Percentiles rank a stretch among this genome's conserved stretches.
Conservation (phyloP, 2,329 filamentous ascomycete species). For the Colletotrichum caudatum region DNA sequence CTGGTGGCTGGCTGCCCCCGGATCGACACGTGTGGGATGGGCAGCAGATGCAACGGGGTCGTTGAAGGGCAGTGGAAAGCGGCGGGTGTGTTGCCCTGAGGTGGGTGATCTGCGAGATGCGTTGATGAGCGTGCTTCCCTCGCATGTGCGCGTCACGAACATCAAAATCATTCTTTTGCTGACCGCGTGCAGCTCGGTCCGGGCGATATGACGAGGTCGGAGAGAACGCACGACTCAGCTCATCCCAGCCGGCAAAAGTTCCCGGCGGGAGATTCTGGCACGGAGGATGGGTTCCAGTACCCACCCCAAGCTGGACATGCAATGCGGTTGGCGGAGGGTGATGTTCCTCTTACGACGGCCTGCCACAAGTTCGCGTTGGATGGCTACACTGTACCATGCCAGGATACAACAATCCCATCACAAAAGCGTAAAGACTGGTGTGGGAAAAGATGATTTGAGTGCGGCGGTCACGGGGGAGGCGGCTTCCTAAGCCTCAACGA, state of each 20-base stretch:
- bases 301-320: background rate
- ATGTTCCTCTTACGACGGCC: background rate
- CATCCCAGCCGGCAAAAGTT: constrained; percentile 4
- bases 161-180: background rate
- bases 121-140: background rate
- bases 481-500: background rate
- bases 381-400: constrained; percentile 4
- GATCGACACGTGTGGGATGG: constrained; percentile 32
- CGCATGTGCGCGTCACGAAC: background rate
- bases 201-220: background rate
- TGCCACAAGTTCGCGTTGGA: constrained; percentile 16
- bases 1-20: constrained; percentile 38
- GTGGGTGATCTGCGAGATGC: background rate
- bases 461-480: constrained; percentile 4
- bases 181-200: background rate
- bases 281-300: background rate
- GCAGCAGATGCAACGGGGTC: constrained; percentile 28
- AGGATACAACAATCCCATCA: constrained; percentile 8
- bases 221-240: constrained; percentile 1
- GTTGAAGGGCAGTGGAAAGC: constrained; percentile 28
- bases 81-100: background rate
- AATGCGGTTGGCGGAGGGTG: background rate
- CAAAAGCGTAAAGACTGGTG: constrained; percentile 10
- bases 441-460: constrained; percentile 8
- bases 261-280: background rate